Conservation (phyloP, 768 basidiomycete species). For the Russula abietina region DNA sequence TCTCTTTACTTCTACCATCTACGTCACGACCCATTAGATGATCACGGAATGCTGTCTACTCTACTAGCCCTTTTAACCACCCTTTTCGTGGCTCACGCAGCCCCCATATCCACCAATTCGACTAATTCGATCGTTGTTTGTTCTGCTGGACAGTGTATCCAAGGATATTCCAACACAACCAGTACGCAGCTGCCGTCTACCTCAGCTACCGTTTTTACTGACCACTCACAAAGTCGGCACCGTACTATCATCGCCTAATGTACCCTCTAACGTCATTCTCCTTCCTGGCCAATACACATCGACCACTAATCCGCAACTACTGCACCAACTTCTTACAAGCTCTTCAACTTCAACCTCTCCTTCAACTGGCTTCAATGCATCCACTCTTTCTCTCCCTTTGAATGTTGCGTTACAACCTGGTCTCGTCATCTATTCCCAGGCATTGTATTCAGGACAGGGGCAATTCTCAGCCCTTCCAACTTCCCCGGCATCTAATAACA, state of each 20-base stretch:
- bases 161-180: slow-evolving; percentile 70
- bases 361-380: slow-evolving; percentile 60
- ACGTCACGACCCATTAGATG: slow-evolving; percentile 4
- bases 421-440: slow-evolving; percentile 54
- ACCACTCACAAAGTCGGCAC: slow-evolving; percentile 55
- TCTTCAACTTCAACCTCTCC: slow-evolving; percentile 53
- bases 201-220: background rate
- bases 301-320: slow-evolving; percentile 63
- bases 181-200: slow-evolving; percentile 38
- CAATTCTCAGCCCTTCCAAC: slow-evolving; percentile 54
- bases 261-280: slow-evolving; percentile 50
- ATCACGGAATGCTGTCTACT: slow-evolving; percentile 13
- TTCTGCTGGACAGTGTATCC: slow-evolving; percentile 84
- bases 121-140: slow-evolving; percentile 59
- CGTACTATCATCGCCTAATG: slow-evolving; percentile 51
- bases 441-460: slow-evolving; percentile 60
- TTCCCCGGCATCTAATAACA: slow-evolving; percentile 38
- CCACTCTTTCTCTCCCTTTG: slow-evolving; percentile 55
- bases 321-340: slow-evolving; percentile 62
- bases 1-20: slow-evolving; percentile 7
- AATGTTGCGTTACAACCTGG: slow-evolving; percentile 62
- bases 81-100: background rate
- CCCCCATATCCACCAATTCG: slow-evolving; percentile 30
- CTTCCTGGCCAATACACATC: slow-evolving; percentile 74
- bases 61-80: slow-evolving; percentile 6